Base-by-base conservation (phyloP, 768 basidiomycete species). In the Suillus fuscotomentosus region DNA sequence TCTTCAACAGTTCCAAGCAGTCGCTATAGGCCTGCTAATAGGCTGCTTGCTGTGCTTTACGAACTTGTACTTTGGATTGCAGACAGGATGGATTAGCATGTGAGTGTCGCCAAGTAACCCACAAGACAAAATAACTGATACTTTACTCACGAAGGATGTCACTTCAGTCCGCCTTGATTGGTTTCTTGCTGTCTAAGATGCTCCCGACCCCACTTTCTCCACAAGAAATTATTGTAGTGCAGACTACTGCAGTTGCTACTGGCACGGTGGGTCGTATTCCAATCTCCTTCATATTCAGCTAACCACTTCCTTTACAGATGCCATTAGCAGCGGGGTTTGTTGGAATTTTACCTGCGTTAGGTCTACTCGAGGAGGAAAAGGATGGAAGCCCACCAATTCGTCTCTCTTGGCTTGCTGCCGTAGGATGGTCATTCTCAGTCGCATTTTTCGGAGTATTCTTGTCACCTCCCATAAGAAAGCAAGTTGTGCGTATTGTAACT, bases 401-500 rank as follows among this genome's bases (percentile, higher is more conserved):
- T 65, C 80, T 98, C 47, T 86, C 88, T 9, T 95, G 89, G 88
- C 65, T 86, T 22, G 82, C 86, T 36, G 85, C 93, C 24, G 80
- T 95, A 24, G 85, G 83, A 5, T 99, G 97, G 97, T 95, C 93
- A 13, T 88, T 87, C 66, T 92, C 90, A 7, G 85, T 97, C 34
- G 96, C 96, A 5, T 99, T 95, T 80, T 99, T 98, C 77, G 97
- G 96, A 86, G 96, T 98, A n/a, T 97, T 98, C 75, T 82, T 99
- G 48, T 97, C 97, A 2, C 94, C 95, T 17, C 97, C 96, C 8
- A 84, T 99, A 36, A 87, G 97, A 55, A 92, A 93, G 72, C 95
- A 97, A 87, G 95, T 97, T 71, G 94, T 95, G 67, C 38, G 89
- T 81, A 38, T 53, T 45, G 36, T 27, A 31, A 62, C 22, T 53